A percentile compares a stretch with the other conserved stretches of the same genome.
Evolutionary conservation across 176 grass and related monocot genomes (phyloP).

Genomic region (Oryza glaberrima): DNA sequence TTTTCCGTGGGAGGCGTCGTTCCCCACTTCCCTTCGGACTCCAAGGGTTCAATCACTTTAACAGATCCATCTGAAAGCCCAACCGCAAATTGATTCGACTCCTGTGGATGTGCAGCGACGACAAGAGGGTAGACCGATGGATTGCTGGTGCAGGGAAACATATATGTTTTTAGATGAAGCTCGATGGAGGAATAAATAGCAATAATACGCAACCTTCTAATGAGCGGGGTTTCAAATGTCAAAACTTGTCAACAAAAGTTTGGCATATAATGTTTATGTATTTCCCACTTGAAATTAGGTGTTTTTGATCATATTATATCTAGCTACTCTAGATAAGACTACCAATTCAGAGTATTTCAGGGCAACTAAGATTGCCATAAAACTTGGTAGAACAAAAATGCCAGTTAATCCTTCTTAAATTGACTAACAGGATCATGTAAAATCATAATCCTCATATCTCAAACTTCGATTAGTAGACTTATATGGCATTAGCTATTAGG

Average conservation of each 20-base stretch:
- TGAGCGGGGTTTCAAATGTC: constrained; percentile 10
- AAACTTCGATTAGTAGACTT: background rate
- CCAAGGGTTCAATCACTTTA: constrained; percentile 87
- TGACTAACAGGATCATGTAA: background rate
- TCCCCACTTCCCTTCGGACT: constrained; percentile 84
- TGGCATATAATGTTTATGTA: constrained; percentile 7
- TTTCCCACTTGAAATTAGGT: background rate
- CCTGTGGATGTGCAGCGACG: constrained; percentile 74
- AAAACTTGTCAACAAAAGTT: background rate
- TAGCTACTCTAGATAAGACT: background rate
- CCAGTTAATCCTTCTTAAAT: background rate
- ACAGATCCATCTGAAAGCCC: constrained; percentile 81
- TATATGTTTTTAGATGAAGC: constrained; percentile 15
- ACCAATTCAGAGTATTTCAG: background rate
- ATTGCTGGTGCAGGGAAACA: constrained; percentile 68
- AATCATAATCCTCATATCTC: background rate
- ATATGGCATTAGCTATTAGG: background rate
- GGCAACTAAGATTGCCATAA: background rate
- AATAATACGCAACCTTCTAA: background rate
- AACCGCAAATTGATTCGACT: constrained; percentile 91
- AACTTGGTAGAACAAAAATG: background rate
- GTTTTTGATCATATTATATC: background rate
- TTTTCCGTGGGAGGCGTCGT: constrained; percentile 58
- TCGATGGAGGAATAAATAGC: constrained; percentile 21
- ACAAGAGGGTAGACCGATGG: constrained; percentile 59